phyloP scores from a whole-genome alignment of 1,284 basidiomycete species.

The Schizophyllum amplum region DNA sequence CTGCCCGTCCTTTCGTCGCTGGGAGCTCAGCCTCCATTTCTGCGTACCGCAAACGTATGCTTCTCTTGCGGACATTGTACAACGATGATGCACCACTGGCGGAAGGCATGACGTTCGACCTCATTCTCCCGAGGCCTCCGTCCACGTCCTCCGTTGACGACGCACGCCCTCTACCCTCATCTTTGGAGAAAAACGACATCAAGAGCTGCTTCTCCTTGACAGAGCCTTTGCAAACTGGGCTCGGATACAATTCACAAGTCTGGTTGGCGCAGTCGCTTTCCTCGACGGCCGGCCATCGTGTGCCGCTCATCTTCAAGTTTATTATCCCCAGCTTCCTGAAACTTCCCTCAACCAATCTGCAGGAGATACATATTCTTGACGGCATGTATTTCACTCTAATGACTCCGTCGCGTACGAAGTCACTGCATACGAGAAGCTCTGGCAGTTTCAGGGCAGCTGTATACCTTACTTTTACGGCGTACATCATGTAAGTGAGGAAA shows the following conservation, averaged over 20 bases:
- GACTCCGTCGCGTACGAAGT: neutral
- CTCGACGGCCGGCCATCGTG: no score
- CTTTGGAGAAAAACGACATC: neutral
- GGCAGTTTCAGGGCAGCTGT: neutral
- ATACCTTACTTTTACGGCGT: neutral
- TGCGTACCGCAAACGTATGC: neutral
- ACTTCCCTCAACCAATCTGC: neutral
- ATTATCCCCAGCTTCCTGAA: neutral
- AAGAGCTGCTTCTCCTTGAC: neutral
- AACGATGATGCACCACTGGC: neutral
- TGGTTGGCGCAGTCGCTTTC: neutral
- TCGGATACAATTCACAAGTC: neutral
- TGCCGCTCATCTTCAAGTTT: neutral
- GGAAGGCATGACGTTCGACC: neutral
- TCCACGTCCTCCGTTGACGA: neutral
- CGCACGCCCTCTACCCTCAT: neutral
- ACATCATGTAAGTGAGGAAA: neutral
- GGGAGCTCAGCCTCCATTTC: neutral
- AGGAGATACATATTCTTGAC: neutral
- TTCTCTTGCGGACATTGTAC: neutral
- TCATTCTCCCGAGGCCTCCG: neutral
- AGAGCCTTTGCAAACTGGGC: neutral
- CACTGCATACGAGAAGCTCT: neutral
- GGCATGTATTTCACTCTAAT: neutral
- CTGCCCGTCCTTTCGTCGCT: neutral